Evolutionary conservation across 129 eudicot species (phyloP).

Genomic region (Artemisia annua): DNA sequence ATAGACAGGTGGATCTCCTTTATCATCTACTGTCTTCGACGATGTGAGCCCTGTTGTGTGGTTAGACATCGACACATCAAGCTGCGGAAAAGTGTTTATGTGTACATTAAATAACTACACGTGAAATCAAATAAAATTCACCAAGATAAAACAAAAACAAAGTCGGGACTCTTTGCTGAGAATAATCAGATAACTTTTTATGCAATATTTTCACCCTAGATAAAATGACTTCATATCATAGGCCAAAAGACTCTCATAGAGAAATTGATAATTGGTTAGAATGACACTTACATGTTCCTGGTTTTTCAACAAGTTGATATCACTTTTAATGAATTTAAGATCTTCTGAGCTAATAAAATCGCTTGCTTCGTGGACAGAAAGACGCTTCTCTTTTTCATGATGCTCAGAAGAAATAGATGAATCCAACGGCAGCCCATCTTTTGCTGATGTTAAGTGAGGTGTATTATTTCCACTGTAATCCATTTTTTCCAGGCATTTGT

Average conservation of each 20-base stretch:
- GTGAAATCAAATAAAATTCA: slow-evolving; percentile 9
- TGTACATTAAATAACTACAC: slow-evolving; percentile 26
- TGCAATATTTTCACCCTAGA: neutral
- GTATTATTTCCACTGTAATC: slow-evolving; percentile 16
- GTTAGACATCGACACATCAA: slow-evolving; percentile 33
- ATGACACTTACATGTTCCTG: slow-evolving; percentile 51
- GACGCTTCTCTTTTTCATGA: slow-evolving; percentile 27
- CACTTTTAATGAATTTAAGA: slow-evolving; percentile 22
- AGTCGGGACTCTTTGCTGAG: neutral
- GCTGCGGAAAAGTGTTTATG: slow-evolving; percentile 44
- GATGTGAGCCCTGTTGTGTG: slow-evolving; percentile 27
- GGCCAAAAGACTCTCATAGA: slow-evolving; percentile 7
- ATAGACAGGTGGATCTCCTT: slow-evolving; percentile 29
- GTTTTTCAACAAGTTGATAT: slow-evolving; percentile 28
- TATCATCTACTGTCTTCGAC: slow-evolving; percentile 37
- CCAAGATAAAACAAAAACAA: slow-evolving; percentile 19
- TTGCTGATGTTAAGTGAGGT: slow-evolving; percentile 23
- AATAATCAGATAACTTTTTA: slow-evolving; percentile 5
- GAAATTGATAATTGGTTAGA: slow-evolving; percentile 6
- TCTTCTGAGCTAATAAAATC: slow-evolving; percentile 26
- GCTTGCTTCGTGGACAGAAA: slow-evolving; percentile 29
- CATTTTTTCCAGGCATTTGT: slow-evolving; percentile 20
- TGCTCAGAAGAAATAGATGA: slow-evolving; percentile 35
- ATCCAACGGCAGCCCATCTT: slow-evolving; percentile 24
- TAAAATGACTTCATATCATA: neutral